Evolutionary conservation across 345 rosid genomes (phyloP).

Genomic region (Camelina sativa): DNA sequence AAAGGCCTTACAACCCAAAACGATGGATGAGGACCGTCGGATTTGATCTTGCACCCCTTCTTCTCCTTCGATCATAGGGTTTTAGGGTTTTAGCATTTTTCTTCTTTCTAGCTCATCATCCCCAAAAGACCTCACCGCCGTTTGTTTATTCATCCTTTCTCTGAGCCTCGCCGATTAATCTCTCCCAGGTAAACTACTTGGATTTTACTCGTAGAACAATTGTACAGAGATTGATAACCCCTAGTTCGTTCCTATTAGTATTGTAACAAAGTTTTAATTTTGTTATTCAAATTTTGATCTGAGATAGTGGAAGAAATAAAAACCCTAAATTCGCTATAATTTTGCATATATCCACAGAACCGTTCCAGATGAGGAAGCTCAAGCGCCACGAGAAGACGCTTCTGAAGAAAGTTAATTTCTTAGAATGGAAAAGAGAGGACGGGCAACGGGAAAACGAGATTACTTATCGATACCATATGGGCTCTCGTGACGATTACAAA

Average conservation of each 20-base stretch:
- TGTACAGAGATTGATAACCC: not conserved
- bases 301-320: not conserved
- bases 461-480: constrained; percentile 71
- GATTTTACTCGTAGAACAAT: not conserved
- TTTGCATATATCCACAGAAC: constrained; percentile 4
- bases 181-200: constrained; percentile 10
- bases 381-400: constrained; percentile 76
- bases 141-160: not conserved
- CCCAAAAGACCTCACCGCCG: not conserved
- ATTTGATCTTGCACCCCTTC: not conserved
- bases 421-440: constrained; percentile 84
- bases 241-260: not conserved
- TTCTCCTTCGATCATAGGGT: constrained; percentile 28
- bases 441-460: constrained; percentile 73
- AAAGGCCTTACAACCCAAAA: constrained; percentile 10
- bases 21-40: constrained; percentile 3
- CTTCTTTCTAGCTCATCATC: not conserved
- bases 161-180: not conserved
- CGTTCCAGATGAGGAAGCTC: constrained; percentile 64
- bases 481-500: constrained; percentile 89
- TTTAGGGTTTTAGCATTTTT: not conserved
- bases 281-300: not conserved
- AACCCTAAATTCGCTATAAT: constrained; percentile 10
- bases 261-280: not conserved
- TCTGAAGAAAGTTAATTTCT: constrained; percentile 68